A percentile compares a stretch with the other conserved stretches of the same genome.
Evolutionary conservation across 805 yeast genomes (phyloP).

Genomic region (Ogataea trehaloabstinens): DNA sequence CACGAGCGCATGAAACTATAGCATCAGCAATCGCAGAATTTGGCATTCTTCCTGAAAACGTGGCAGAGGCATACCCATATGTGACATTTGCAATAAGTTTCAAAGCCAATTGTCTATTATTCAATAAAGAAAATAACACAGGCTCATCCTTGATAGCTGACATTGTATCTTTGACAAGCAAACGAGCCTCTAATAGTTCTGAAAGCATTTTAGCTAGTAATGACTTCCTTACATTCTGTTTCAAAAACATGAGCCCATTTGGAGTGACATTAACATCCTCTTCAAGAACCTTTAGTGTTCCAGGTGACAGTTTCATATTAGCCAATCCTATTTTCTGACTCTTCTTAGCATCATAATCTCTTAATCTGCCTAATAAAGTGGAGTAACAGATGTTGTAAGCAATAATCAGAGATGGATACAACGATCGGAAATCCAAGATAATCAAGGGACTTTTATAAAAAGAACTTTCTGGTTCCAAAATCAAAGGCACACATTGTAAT

Average conservation of each 20-base stretch:
- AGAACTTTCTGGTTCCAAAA: constrained; percentile 87
- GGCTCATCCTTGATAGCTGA: constrained; percentile 45
- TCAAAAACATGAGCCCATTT: constrained; percentile 80
- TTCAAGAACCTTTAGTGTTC: constrained; percentile 50
- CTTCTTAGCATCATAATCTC: constrained; percentile 45
- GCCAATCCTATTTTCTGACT: constrained; percentile 53
- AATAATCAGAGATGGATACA: constrained; percentile 89
- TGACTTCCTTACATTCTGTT: constrained; percentile 64
- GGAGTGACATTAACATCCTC: constrained; percentile 73
- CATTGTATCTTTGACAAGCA: constrained; percentile 77
- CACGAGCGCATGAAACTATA: constrained; percentile 88
- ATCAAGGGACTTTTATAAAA: constrained; percentile 86
- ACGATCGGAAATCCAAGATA: constrained; percentile 89
- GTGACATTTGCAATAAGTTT: constrained; percentile 93
- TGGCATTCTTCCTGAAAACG: constrained; percentile 97
- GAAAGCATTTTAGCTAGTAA: constrained; percentile 78
- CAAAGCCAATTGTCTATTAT: constrained; percentile 80
- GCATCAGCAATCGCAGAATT: constrained; percentile 94
- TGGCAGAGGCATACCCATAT: constrained; percentile 93
- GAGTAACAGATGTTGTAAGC: constrained; percentile 89
- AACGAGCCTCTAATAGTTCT: constrained; percentile 77
- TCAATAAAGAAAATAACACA: constrained; percentile 53
- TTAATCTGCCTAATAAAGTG: constrained; percentile 62
- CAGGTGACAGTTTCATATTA: constrained; percentile 50
- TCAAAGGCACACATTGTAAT: constrained; percentile 81